These are phyloP conservation scores for Physaria fendleri DNA, from an alignment of 345 rosid genomes.

Conservation along the genomic window DNA sequence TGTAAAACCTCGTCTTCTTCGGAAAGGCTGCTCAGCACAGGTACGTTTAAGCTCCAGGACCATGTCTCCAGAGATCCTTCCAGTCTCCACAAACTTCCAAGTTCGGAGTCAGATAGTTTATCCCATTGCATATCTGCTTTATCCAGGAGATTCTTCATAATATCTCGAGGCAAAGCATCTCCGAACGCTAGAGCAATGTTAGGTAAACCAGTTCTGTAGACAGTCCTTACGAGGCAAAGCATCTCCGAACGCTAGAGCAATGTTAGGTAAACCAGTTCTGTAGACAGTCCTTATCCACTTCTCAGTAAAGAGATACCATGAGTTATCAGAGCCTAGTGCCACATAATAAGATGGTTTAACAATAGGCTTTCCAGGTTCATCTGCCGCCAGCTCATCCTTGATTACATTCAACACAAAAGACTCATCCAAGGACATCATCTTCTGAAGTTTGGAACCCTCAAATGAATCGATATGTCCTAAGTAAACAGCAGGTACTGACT, in stretches of 20 bases:
- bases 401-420: conserved; percentile 32
- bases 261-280: conserved; percentile 74
- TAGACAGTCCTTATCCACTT: conserved; percentile 76
- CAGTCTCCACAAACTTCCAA: conserved; percentile 70
- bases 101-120: conserved; percentile 62
- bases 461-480: conserved; percentile 59
- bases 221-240: conserved; percentile 69
- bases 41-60: conserved; percentile 97
- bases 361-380: conserved; percentile 32
- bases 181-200: conserved; percentile 56
- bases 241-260: conserved; percentile 54
- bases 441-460: conserved; percentile 40
- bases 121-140: conserved; percentile 72
- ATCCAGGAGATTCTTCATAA: conserved; percentile 53
- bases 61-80: conserved; percentile 95
- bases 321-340: conserved; percentile 94
- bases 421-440: conserved; percentile 35
- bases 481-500: conserved; percentile 69
- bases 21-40: conserved; percentile 77
- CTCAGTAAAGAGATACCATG: conserved; percentile 88
- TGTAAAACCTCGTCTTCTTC: conserved; percentile 58
- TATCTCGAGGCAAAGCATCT: conserved; percentile 72
- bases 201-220: conserved; percentile 78
- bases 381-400: conserved; percentile 23
- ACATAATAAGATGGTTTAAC: conserved; percentile 54